A percentile compares a stretch with the other conserved stretches of the same genome.
These are phyloP conservation scores for Starmera quercuum DNA, from an alignment of 805 yeast genomes.

Conservation along the genomic window DNA sequence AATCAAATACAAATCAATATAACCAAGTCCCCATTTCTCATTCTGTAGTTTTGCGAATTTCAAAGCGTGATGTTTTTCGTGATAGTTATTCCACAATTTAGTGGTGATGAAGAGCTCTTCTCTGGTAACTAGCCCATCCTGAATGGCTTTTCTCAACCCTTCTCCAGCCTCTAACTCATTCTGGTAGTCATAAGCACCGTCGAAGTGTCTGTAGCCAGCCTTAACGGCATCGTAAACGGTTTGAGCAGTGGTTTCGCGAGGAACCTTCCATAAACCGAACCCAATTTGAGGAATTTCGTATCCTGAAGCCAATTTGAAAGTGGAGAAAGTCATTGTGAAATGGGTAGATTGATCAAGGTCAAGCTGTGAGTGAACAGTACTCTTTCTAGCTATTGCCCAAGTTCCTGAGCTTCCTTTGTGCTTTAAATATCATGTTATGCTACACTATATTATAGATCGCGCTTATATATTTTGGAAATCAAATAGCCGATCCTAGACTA, in stretches of 20 bases:
- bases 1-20: conserved; percentile 73
- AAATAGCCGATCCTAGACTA: no score
- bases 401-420: no score
- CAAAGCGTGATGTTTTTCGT: conserved; percentile 16
- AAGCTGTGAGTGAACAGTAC: no score
- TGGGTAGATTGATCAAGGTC: no score
- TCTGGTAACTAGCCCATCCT: conserved; percentile 33
- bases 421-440: no score
- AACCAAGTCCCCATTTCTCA: conserved; percentile 64
- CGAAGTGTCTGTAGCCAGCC: conserved; percentile 64
- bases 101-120: conserved; percentile 63
- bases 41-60: conserved; percentile 12
- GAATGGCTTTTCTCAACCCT: conserved; percentile 40
- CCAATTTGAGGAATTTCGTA: conserved; percentile 14
- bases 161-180: conserved; percentile 53
- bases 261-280: conserved; percentile 14
- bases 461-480: no score
- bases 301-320: conserved; percentile 12
- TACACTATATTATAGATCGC: no score
- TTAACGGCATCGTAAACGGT: conserved; percentile 56
- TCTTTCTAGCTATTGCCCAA: no score
- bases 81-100: conserved; percentile 56
- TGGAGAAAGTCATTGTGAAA: no score
- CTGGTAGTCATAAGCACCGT: conserved; percentile 62
- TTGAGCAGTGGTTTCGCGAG: conserved; percentile 26